Conservation (phyloP, 2,329 filamentous ascomycete genomes). For the Phaeophleospora eucalypticola region DNA sequence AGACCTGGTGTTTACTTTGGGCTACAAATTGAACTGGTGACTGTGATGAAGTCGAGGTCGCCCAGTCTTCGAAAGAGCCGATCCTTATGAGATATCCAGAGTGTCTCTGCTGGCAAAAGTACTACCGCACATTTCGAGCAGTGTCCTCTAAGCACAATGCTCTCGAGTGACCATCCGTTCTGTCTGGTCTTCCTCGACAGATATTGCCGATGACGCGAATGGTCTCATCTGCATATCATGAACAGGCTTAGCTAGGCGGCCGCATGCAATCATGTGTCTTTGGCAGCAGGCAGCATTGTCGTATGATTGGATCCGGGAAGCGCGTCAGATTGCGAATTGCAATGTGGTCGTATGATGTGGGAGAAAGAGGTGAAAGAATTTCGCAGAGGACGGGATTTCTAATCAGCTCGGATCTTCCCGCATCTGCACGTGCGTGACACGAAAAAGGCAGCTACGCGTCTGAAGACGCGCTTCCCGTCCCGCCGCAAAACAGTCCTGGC, state of each 20-base stretch:
- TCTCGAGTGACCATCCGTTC: too few relatives aligned
- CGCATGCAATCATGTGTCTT: not conserved
- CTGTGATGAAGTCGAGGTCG: conserved; percentile 61
- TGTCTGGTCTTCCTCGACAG: too few relatives aligned
- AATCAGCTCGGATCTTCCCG: not conserved
- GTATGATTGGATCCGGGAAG: not conserved
- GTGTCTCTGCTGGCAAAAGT: not conserved
- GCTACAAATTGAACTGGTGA: conserved; percentile 85
- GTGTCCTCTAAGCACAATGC: too few relatives aligned
- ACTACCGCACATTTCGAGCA: too few relatives aligned
- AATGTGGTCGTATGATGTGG: not conserved
- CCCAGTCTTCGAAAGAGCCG: conserved; percentile 93
- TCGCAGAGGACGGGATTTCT: not conserved
- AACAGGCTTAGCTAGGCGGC: not conserved
- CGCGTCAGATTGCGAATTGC: not conserved
- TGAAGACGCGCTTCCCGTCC: not conserved
- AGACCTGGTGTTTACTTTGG: conserved; percentile 74
- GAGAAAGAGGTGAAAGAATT: not conserved
- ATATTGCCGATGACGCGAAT: too few relatives aligned
- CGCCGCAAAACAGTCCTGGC: not conserved
- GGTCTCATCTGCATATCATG: too few relatives aligned
- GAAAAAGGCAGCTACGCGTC: conserved; percentile 2
- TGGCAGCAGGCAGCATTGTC: not conserved
- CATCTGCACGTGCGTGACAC: conserved; percentile 5
- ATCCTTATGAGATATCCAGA: not conserved